A percentile compares a stretch with the other conserved stretches of the same genome.
These are phyloP conservation scores for Eragrostis curvula DNA, from an alignment of 176 grass and related monocot species.

Conservation along the genomic window DNA sequence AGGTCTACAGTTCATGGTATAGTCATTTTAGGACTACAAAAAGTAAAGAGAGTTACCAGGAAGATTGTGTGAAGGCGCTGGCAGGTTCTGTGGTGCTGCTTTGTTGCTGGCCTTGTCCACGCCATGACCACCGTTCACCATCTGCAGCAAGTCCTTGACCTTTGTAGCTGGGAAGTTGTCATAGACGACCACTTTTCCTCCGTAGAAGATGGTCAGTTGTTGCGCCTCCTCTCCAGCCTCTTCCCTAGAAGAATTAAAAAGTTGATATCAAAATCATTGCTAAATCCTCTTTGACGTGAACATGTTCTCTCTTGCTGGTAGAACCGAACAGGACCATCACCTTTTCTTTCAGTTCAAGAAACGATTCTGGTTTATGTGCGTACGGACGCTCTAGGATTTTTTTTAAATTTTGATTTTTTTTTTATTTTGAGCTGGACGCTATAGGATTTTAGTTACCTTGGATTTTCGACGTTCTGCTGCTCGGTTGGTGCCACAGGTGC, in stretches of 20 bases:
- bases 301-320: background rate
- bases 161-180: conserved; percentile 54
- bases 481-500: background rate
- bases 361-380: background rate
- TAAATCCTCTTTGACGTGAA: background rate
- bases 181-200: conserved; percentile 54
- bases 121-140: conserved; percentile 23
- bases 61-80: conserved; percentile 27
- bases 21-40: background rate
- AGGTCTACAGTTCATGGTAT: background rate
- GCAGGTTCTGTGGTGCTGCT: background rate
- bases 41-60: conserved; percentile 39
- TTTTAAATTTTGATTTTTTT: too few species aligned
- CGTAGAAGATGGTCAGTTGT: conserved; percentile 73
- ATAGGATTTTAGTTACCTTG: conserved; percentile 17
- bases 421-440: too few species aligned
- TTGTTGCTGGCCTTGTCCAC: background rate
- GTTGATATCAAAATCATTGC: background rate
- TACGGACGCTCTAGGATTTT: background rate
- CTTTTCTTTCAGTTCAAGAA: background rate
- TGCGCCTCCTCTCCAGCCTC: conserved; percentile 17
- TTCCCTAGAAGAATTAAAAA: conserved; percentile 28
- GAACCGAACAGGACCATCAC: background rate
- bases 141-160: conserved; percentile 53
- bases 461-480: background rate